These are phyloP conservation scores for Calonectria pteridis DNA, from an alignment of 2,329 filamentous ascomycete genomes.

Conservation along the genomic window DNA sequence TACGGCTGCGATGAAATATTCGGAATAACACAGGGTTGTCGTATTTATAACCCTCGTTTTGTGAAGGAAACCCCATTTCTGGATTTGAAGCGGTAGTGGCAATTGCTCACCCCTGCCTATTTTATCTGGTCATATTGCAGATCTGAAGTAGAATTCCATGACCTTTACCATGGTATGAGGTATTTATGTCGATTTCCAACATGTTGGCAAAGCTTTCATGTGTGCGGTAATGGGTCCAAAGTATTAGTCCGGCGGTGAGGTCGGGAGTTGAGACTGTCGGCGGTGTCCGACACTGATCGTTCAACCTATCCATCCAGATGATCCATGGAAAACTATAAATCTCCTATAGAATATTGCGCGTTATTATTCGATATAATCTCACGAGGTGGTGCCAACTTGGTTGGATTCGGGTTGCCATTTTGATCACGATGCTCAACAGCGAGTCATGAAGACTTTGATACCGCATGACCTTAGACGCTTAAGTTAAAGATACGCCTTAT, in stretches of 20 bases:
- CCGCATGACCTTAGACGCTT: neutral
- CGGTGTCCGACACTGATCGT: neutral
- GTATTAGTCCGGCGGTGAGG: neutral
- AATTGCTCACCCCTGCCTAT: neutral
- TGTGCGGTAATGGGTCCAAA: neutral
- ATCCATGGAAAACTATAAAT: neutral
- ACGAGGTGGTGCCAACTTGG: neutral
- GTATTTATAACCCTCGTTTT: neutral
- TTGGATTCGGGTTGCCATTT: neutral
- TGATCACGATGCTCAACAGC: neutral
- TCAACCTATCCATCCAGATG: neutral
- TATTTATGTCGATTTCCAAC: neutral
- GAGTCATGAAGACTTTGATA: neutral
- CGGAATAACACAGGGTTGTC: neutral
- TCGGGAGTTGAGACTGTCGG: neutral
- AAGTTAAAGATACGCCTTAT: neutral
- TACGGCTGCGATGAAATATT: neutral
- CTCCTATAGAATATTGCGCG: neutral
- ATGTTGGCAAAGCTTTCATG: neutral
- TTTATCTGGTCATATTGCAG: neutral
- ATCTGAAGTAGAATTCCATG: neutral
- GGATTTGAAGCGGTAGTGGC: neutral
- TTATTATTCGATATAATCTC: too few relatives aligned
- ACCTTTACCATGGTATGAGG: neutral
- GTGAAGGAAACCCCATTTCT: neutral